phyloP scores from a whole-genome alignment of 352 stramenopile genomes.

The Globisporangium barbulae region DNA sequence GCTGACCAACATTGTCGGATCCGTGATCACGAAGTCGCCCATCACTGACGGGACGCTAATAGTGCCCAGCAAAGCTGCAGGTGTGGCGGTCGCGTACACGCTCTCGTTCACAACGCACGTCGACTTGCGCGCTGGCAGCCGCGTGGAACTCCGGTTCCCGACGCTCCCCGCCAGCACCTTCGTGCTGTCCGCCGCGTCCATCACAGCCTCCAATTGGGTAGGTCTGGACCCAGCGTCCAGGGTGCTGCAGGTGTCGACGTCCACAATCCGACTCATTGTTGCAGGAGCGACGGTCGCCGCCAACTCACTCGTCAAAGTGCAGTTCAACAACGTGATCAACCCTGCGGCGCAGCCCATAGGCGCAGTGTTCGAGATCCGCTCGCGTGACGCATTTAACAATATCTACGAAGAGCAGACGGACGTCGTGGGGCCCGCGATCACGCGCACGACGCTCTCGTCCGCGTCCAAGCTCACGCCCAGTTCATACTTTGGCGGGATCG shows the following conservation, averaged over 20 bases:
- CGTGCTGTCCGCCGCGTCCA: constrained; percentile 22
- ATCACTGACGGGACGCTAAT: constrained; percentile 30
- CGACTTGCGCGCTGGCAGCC: constrained; percentile 32
- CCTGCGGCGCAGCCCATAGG: constrained; percentile 33
- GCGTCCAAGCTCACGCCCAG: constrained; percentile 31
- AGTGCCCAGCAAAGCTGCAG: constrained; percentile 26
- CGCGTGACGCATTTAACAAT: constrained; percentile 28
- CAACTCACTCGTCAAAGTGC: constrained; percentile 28
- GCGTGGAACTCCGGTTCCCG: constrained; percentile 49
- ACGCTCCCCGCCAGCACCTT: constrained; percentile 34
- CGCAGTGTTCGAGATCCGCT: constrained; percentile 36
- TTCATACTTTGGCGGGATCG: constrained; percentile 43
- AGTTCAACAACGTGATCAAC: constrained; percentile 49
- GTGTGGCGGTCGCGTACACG: constrained; percentile 27
- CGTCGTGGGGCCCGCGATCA: constrained; percentile 24
- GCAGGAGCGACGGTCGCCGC: constrained; percentile 26
- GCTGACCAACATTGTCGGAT: constrained; percentile 23
- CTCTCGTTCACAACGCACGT: constrained; percentile 43
- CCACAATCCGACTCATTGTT: constrained; percentile 37
- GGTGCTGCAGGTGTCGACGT: constrained; percentile 22
- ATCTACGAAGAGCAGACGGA: constrained; percentile 39
- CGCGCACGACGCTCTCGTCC: constrained; percentile 25
- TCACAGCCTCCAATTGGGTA: constrained; percentile 22
- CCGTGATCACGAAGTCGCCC: constrained; percentile 23
- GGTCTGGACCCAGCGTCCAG: constrained; percentile 32